These are phyloP conservation scores for Scedosporium dehoogii DNA, from an alignment of 2,329 filamentous ascomycete species.

Conservation along the genomic window DNA sequence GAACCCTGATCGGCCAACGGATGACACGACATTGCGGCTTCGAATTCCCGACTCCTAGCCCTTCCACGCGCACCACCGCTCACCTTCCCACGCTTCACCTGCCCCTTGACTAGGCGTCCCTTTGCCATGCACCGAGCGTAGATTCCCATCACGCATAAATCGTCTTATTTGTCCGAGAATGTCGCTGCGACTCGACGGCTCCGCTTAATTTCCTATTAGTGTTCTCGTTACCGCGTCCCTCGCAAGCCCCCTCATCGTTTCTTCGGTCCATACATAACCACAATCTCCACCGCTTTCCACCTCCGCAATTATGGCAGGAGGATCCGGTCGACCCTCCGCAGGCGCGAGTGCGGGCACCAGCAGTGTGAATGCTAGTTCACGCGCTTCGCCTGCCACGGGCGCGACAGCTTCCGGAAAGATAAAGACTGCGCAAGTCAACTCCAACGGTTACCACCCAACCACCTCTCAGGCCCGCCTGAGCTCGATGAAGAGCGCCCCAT, in stretches of 20 bases:
- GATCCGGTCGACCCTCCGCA: conserved; percentile 23
- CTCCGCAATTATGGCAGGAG: conserved; percentile 1
- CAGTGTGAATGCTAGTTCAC: conserved; percentile 39
- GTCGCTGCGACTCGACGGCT: not conserved
- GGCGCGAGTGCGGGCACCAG: conserved; percentile 24
- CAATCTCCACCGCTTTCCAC: not conserved
- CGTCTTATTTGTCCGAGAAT: conserved; percentile 2
- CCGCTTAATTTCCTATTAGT: not conserved
- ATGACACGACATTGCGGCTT: conserved; percentile 5
- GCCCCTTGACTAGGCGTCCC: not conserved
- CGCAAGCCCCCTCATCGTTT: not conserved
- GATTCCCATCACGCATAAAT: not conserved
- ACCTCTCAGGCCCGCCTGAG: conserved; percentile 39
- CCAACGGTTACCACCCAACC: conserved; percentile 41
- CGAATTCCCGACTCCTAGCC: not conserved
- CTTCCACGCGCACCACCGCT: not conserved
- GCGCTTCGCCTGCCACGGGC: conserved; percentile 39
- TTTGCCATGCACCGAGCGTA: not conserved
- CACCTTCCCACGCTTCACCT: not conserved
- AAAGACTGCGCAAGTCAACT: conserved; percentile 27
- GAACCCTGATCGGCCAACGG: not conserved
- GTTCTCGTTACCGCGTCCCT: not conserved
- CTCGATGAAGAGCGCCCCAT: conserved; percentile 47
- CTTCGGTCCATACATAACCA: not conserved
- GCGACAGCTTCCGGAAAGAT: conserved; percentile 9